Base-by-base conservation (phyloP, 306 rosid species). In the Acacia melanoxylon region DNA sequence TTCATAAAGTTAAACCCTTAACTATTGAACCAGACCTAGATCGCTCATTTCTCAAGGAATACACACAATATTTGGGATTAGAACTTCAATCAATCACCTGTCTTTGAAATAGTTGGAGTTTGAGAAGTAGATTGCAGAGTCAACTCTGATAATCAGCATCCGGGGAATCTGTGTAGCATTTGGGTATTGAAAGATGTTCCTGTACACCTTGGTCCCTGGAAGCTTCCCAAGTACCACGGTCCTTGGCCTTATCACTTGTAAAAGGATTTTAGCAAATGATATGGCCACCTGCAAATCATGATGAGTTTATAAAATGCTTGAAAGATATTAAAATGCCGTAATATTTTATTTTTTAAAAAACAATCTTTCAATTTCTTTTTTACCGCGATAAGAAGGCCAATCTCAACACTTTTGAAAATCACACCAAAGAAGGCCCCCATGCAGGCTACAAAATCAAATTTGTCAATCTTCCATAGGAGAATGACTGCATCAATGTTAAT, bases 341-440 rank as follows among this genome's bases (percentile, higher is more conserved):
- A 11, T 33, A 19, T n/a, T 22, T 41, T 62, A 0, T 4, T 37
- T 5, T 37, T 37, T 2, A 31, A 31, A 31, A 31, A 31, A 2
- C 0, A 1, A 5, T 62, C 5, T 72, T 31, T 20, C 1, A 2
- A 4, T 68, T 68, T 19, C 17, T 40, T n/a, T 37, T 20, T 22
- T 70, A 44, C 94, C 63, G 97, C 94, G 11, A 95, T 85, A 40
- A 95, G 84, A 72, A 95, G 93, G 35, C 98, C 98, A n/a, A 93
- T 90, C 87, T 93, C 98, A 8, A 95, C 95, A 15, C 84, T 90
- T n/a, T 85, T 75, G 70, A 95, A 95, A 24, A 95, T 70, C 19
- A 95, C 99, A 3, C 97, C 99, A 29, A 91, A 88, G 86, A 95
- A 91, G 79, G 99, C 98, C 59, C 97, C 99, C 83, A 95, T 86